These are phyloP conservation scores for Bonia amplexicaulis DNA, from an alignment of 176 grass and related monocot species.

Conservation along the genomic window DNA sequence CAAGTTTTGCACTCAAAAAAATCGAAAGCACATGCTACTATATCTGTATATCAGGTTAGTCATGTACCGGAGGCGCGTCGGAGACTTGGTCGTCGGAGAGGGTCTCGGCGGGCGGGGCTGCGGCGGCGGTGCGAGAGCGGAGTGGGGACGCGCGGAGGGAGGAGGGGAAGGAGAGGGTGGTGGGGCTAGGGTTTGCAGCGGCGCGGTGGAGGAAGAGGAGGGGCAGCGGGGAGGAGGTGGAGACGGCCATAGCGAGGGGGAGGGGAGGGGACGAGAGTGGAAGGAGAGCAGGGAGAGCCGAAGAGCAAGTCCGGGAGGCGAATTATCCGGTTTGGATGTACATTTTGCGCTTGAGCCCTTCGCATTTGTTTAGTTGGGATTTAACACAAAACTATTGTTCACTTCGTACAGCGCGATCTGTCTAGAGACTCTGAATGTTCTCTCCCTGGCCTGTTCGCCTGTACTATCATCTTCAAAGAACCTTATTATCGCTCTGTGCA, in stretches of 20 bases:
- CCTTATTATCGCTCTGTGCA: too few relatives aligned
- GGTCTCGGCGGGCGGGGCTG: slow-evolving; percentile 31
- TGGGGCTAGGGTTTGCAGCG: slow-evolving; percentile 20
- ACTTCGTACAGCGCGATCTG: background rate
- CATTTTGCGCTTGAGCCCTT: slow-evolving; percentile 1
- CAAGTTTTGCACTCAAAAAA: background rate
- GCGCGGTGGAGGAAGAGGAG: slow-evolving; percentile 46
- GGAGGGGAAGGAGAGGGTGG: slow-evolving; percentile 31
- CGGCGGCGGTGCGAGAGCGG: slow-evolving; percentile 34
- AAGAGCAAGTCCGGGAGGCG: background rate
- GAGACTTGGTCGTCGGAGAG: slow-evolving; percentile 26
- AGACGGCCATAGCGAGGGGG: slow-evolving; percentile 40
- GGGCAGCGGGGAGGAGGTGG: slow-evolving; percentile 15
- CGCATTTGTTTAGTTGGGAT: background rate
- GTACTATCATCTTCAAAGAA: background rate
- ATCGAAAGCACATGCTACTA: background rate
- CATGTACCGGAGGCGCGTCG: slow-evolving; percentile 35
- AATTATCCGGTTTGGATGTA: slow-evolving; percentile 20
- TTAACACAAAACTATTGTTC: background rate
- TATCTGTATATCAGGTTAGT: background rate
- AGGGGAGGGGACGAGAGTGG: background rate
- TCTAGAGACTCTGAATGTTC: background rate
- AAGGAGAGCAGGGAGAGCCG: background rate
- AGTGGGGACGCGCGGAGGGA: slow-evolving; percentile 23
- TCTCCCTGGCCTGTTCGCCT: background rate